Conservation (phyloP, 2,329 filamentous ascomycete species). For the Cryphonectria radicalis region DNA sequence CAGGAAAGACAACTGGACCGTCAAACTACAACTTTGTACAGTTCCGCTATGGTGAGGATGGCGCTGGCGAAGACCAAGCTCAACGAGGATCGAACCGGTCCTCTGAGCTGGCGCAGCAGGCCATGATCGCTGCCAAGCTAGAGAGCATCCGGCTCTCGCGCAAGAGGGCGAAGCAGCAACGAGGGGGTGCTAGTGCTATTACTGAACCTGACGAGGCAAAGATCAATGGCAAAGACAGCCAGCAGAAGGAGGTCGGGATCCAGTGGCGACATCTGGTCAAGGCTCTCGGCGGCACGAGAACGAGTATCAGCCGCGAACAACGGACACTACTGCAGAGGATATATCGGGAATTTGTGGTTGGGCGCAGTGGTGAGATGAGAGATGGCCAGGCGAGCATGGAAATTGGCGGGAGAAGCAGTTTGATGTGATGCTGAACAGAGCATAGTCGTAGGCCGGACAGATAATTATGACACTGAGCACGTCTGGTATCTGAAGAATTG, state of each 20-base stretch:
- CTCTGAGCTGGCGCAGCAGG: conserved; percentile 71
- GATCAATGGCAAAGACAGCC: conserved; percentile 29
- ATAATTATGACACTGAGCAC: neutral
- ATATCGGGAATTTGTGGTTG: conserved; percentile 90
- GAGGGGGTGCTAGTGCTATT: conserved; percentile 34
- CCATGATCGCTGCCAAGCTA: conserved; percentile 80
- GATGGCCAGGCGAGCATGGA: conserved; percentile 91
- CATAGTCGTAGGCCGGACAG: neutral
- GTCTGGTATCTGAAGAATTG: neutral
- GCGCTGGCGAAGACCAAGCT: conserved; percentile 46
- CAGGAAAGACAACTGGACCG: conserved; percentile 28
- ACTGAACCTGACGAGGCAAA: conserved; percentile 35
- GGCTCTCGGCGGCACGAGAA: conserved; percentile 75
- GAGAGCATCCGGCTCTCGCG: conserved; percentile 75
- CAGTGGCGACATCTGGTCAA: conserved; percentile 81
- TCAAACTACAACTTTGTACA: conserved; percentile 69
- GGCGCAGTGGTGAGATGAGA: conserved; percentile 92
- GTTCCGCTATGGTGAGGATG: conserved; percentile 76
- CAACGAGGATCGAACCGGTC: conserved; percentile 54
- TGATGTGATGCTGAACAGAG: conserved; percentile 70
- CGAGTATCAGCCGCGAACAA: conserved; percentile 83
- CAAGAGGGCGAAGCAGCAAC: conserved; percentile 61
- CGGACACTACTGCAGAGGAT: conserved; percentile 75
- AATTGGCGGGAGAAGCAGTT: conserved; percentile 86
- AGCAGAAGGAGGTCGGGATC: conserved; percentile 73